Conservation (phyloP, 768 basidiomycete genomes). For the Coprinopsis strossmayeri region DNA sequence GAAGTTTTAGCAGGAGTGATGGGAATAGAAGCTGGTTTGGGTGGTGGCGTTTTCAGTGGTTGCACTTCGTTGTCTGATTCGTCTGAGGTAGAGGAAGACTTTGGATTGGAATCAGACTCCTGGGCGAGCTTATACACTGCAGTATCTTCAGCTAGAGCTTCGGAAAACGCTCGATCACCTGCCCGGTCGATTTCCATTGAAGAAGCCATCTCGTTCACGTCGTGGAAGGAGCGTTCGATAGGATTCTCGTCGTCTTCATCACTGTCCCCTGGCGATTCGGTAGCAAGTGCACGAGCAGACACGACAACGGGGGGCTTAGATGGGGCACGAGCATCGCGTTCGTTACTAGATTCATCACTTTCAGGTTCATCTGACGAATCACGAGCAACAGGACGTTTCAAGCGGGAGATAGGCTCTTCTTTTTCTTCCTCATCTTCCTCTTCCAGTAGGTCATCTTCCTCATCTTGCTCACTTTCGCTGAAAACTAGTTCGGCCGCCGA, state of each 20-base stretch:
- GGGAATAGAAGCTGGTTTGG: background rate
- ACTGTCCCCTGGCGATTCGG: background rate
- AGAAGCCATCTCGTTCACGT: slow-evolving; percentile 23
- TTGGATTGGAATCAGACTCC: too few relatives aligned
- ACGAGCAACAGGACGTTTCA: background rate
- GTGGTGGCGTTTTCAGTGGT: background rate
- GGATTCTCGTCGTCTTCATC: background rate
- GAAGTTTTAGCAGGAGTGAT: background rate
- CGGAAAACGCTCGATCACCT: slow-evolving; percentile 28
- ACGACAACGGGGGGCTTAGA: background rate
- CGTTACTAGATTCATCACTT: background rate
- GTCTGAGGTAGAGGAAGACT: too few relatives aligned
- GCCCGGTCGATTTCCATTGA: slow-evolving; percentile 25
- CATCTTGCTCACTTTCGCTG: slow-evolving; percentile 35
- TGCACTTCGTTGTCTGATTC: background rate
- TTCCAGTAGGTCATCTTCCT: slow-evolving; percentile 28
- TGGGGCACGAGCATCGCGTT: background rate
- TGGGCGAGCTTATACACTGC: slow-evolving; percentile 16
- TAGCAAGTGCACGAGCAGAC: background rate
- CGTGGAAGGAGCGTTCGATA: slow-evolving; percentile 20
- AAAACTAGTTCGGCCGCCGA: slow-evolving; percentile 29
- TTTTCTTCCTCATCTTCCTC: slow-evolving; percentile 24
- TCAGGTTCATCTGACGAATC: slow-evolving; percentile 25
- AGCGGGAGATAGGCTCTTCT: slow-evolving; percentile 5
- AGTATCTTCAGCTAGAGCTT: slow-evolving; percentile 27